Percentiles rank a stretch among this genome's conserved stretches.
phyloP scores from a whole-genome alignment of 116 monocot genomes.

The Posidonia oceanica region DNA sequence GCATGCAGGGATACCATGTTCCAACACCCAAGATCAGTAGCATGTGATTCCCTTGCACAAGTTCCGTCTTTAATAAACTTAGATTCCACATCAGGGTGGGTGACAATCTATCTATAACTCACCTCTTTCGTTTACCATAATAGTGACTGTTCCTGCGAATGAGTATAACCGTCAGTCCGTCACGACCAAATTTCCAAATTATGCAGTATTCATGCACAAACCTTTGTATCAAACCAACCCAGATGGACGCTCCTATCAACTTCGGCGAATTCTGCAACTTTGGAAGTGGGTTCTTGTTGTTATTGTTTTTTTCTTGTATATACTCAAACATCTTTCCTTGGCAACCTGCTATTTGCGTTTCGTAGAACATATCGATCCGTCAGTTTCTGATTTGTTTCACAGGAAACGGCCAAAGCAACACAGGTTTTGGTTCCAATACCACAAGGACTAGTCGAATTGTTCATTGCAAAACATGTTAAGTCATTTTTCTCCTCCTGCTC shows the following conservation, averaged over 20 bases:
- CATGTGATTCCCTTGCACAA: slow-evolving; percentile 48
- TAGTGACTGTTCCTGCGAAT: too few relatives aligned
- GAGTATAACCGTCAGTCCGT: too few relatives aligned
- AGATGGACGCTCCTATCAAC: slow-evolving; percentile 36
- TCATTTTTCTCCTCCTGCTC: neutral
- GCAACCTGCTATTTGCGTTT: neutral
- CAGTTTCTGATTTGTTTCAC: neutral
- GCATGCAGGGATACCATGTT: slow-evolving; percentile 42
- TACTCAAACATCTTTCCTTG: too few relatives aligned
- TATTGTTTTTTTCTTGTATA: neutral
- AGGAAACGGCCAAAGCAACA: slow-evolving; percentile 40
- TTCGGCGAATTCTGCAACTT: slow-evolving; percentile 3
- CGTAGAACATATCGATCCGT: neutral
- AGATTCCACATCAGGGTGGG: slow-evolving; percentile 31
- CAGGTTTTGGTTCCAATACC: slow-evolving; percentile 48
- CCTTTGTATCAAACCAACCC: slow-evolving; percentile 52
- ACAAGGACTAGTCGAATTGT: slow-evolving; percentile 59
- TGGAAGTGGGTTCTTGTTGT: slow-evolving; percentile 9
- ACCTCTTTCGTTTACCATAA: too few relatives aligned
- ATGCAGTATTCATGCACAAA: slow-evolving; percentile 51
- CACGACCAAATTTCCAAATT: neutral
- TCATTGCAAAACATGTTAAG: slow-evolving; percentile 22
- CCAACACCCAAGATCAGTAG: slow-evolving; percentile 34
- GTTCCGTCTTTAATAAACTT: slow-evolving; percentile 51
- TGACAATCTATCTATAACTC: too few relatives aligned